Percentiles rank a stretch among this genome's conserved stretches.
phyloP scores from a whole-genome alignment of 768 basidiomycete species.

The Antrodiella citrinella region DNA sequence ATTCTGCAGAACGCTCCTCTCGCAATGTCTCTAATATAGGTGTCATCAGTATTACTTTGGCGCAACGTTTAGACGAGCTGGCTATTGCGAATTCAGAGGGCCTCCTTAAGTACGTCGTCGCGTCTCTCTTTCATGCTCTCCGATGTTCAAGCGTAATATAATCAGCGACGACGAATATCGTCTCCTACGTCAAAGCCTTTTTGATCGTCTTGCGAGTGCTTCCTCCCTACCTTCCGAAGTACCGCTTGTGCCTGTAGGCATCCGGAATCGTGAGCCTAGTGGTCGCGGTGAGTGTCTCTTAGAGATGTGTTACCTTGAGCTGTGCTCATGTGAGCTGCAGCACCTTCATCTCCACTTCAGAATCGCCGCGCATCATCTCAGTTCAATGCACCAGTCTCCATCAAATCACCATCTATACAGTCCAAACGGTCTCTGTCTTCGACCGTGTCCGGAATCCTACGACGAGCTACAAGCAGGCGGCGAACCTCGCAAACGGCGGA shows the following conservation, averaged over 20 bases:
- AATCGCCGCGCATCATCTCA: constrained; percentile 16
- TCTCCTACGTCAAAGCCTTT: constrained; percentile 73
- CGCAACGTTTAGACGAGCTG: constrained; percentile 74
- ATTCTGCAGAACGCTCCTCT: constrained; percentile 1
- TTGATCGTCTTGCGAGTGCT: constrained; percentile 64
- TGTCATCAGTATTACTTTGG: constrained; percentile 55
- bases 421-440: constrained; percentile 27
- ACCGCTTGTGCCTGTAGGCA: constrained; percentile 43
- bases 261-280: neutral
- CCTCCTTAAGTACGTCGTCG: constrained; percentile 53
- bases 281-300: neutral
- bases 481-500: constrained; percentile 16
- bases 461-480: constrained; percentile 24
- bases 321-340: neutral
- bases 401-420: constrained; percentile 23
- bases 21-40: constrained; percentile 8
- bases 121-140: constrained; percentile 1
- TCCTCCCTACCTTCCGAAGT: constrained; percentile 52
- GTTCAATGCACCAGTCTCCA: constrained; percentile 14
- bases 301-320: too few species aligned
- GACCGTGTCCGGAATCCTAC: constrained; percentile 27
- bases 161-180: constrained; percentile 81
- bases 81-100: constrained; percentile 76
- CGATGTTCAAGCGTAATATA: constrained; percentile 2
- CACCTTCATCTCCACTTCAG: constrained; percentile 12